Conservation (phyloP, 2,329 filamentous ascomycete species). For the Botryosphaeria agaves region DNA sequence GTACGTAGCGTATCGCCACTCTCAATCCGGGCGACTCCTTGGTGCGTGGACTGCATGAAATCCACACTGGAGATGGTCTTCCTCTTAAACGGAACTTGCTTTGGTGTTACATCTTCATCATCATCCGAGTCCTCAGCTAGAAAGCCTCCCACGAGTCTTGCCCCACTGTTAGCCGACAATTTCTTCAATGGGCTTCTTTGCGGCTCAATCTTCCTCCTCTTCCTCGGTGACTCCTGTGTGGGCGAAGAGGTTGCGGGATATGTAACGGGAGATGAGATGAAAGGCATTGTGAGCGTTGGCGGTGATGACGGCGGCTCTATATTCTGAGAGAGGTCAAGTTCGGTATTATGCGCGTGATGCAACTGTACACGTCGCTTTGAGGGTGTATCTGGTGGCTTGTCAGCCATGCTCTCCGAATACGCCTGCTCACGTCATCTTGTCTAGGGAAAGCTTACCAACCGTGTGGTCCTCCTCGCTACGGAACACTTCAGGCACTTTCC, state of each 20-base stretch:
- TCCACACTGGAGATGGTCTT: neutral
- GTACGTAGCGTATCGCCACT: neutral
- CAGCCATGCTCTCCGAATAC: neutral
- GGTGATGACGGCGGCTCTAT: constrained; percentile 22
- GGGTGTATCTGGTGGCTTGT: constrained; percentile 3
- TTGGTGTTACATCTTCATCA: constrained; percentile 20
- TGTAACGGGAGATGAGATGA: constrained; percentile 40
- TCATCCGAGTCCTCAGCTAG: constrained; percentile 21
- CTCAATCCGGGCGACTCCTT: no score
- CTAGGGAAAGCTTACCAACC: no score
- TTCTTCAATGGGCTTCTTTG: constrained; percentile 15
- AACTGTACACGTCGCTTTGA: no score
- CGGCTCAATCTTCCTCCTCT: constrained; percentile 16
- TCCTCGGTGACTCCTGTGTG: constrained; percentile 17
- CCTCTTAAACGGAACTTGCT: neutral
- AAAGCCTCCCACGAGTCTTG: constrained; percentile 17
- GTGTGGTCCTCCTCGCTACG: constrained; percentile 28
- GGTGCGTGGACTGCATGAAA: no score
- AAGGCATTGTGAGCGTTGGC: constrained; percentile 41
- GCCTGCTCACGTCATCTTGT: neutral
- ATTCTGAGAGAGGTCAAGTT: no score
- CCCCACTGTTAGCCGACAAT: constrained; percentile 15
- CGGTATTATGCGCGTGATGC: no score
- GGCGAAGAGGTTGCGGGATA: constrained; percentile 35
- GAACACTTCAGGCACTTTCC: constrained; percentile 28